These are phyloP conservation scores for Aureococcus anophagefferens DNA, from an alignment of 108 stramenopile species.

Conservation along the genomic window DNA sequence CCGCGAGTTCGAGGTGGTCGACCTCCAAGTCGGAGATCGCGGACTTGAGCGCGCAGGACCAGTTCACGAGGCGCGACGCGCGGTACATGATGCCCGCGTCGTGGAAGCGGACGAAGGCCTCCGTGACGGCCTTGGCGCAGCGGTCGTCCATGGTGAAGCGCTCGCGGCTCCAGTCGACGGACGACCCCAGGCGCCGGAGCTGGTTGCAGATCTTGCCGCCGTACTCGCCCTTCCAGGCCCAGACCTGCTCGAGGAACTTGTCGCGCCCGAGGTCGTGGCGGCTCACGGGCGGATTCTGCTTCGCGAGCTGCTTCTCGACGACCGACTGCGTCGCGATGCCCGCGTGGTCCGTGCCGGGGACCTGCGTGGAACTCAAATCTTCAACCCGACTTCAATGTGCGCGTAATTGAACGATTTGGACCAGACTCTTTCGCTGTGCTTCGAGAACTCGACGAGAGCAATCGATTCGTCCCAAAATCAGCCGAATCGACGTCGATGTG, in stretches of 20 bases:
- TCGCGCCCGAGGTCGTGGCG: conserved; percentile 92
- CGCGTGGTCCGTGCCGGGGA: conserved; percentile 98
- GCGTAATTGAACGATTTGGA: too few species aligned
- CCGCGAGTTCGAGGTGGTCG: conserved; percentile 85
- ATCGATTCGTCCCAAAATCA: too few species aligned
- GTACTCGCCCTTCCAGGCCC: conserved; percentile 97
- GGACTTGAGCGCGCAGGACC: conserved; percentile 92
- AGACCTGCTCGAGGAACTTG: conserved; percentile 84
- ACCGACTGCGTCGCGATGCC: conserved; percentile 99
- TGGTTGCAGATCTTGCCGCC: conserved; percentile 81
- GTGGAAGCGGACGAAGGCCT: conserved; percentile 83
- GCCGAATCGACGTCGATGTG: too few species aligned
- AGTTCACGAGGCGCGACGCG: conserved; percentile 86
- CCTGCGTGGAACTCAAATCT: too few species aligned
- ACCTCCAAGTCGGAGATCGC: conserved; percentile 99
- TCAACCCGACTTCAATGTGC: too few species aligned
- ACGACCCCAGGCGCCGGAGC: conserved; percentile 71
- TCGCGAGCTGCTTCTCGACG: conserved; percentile 95
- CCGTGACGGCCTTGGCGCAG: conserved; percentile 77
- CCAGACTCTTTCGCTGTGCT: too few species aligned
- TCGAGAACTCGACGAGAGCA: too few species aligned
- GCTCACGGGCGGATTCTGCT: conserved; percentile 70
- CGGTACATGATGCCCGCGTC: conserved; percentile 92
- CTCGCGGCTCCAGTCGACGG: conserved; percentile 91
- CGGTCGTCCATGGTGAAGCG: conserved; percentile 98